These are phyloP conservation scores for Fusarium sp. DNA, from an alignment of 2,329 filamentous ascomycete species.

Conservation along the genomic window DNA sequence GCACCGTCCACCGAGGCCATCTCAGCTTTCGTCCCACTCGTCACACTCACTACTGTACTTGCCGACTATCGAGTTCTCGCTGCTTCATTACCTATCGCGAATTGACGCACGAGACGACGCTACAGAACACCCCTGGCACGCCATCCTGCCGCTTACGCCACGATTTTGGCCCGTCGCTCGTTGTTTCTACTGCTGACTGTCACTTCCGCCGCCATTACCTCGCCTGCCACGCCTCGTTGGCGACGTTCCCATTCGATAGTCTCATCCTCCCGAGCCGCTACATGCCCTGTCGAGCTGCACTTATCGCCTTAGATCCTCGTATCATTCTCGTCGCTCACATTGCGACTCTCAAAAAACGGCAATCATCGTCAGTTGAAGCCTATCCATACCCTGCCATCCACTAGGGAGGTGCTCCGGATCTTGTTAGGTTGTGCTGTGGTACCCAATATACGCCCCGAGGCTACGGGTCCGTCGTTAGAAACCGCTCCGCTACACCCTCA, in stretches of 20 bases:
- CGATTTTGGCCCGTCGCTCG: constrained; percentile 42
- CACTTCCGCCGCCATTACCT: constrained; percentile 32
- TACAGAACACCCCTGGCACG: constrained; percentile 41
- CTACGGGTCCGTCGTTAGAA: constrained; percentile 51
- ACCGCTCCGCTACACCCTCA: constrained; percentile 48
- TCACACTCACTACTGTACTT: constrained; percentile 37
- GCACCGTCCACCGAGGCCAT: constrained; percentile 42
- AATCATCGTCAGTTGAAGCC: constrained; percentile 34
- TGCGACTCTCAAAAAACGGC: constrained; percentile 35
- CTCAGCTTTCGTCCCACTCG: constrained; percentile 50
- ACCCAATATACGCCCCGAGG: constrained; percentile 46
- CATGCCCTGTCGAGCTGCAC: constrained; percentile 41
- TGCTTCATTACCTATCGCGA: constrained; percentile 39
- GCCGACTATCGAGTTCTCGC: constrained; percentile 35
- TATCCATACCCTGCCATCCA: constrained; percentile 29
- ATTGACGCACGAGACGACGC: constrained; percentile 39
- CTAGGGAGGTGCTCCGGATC: constrained; percentile 42
- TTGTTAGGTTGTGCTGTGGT: constrained; percentile 44
- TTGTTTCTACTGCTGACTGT: constrained; percentile 39
- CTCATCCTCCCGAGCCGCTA: constrained; percentile 31
- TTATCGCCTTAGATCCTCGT: constrained; percentile 20
- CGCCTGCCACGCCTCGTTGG: constrained; percentile 32
- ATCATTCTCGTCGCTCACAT: constrained; percentile 21
- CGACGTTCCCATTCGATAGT: constrained; percentile 38
- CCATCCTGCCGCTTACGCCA: constrained; percentile 42